Evolutionary conservation across 805 yeast species (phyloP), one percentile per base, ranked within the genome.

Genomic region (Barnettozyma siamensis): DNA sequence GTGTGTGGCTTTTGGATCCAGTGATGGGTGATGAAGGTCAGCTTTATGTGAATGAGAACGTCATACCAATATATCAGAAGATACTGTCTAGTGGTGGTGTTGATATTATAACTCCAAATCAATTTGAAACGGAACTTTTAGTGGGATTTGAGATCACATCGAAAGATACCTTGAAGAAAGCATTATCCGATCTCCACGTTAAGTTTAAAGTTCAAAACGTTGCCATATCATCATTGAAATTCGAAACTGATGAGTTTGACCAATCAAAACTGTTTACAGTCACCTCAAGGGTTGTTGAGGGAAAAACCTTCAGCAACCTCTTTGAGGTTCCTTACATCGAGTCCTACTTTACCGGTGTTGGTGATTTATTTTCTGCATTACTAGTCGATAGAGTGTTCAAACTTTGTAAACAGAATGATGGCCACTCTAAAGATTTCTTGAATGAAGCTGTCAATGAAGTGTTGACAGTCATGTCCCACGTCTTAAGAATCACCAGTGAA

Each of bases 271-370:
- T 58, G 1, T 33, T 42, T n/a, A 46, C 52, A 3, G 54, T 47
- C 7, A 42, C 52, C 6, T 55, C 60, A 2, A 38, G 51, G 10
- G 35, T 43, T 6, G 36, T 31, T 7, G 30, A 35, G n/a, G 45
- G 39, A 4, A 18, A 40, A 18, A 37, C 48, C 7, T 34, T 37
- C 17, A 35, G 50, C 15, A 41, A 38, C 5, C 17, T 46, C 35
- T 78, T 75, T 52, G 69, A 70, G 48, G 70, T 83, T 12, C 83
- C 85, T 2, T 66, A 70, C 28, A 74, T 87, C 32, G 77, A 81
- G 41, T 80, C 91, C 5, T 88, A 91, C 59, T 91, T 89, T 63
- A 87, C 96, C 0, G 98, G 98, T 2, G 95, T 93, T 0, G 98
- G 98, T 7, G 98, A 89, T 55, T 62, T 89, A 32, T 89, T 91